Percentiles rank a stretch among this genome's conserved stretches.
Conservation (phyloP, 306 rosid genomes). For the Nissolia schottii region DNA sequence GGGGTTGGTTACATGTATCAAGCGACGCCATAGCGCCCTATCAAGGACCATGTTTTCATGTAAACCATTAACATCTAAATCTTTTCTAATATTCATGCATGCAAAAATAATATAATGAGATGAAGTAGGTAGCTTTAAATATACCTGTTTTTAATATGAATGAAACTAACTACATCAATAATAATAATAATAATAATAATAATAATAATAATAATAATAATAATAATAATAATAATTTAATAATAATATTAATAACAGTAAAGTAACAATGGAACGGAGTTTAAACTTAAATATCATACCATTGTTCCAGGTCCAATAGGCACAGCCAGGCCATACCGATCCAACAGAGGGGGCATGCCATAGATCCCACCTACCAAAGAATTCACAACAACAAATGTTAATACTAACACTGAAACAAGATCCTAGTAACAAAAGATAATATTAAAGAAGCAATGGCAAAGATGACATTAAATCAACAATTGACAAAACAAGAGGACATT, state of each 20-base stretch:
- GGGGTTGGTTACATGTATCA: no score
- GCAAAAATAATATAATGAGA: background rate
- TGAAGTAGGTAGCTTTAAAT: background rate
- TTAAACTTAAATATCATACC: slow-evolving; percentile 46
- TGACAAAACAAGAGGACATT: background rate
- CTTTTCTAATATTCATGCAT: background rate
- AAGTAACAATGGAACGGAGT: no score
- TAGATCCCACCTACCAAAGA: slow-evolving; percentile 74
- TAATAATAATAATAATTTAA: background rate
- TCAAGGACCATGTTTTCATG: no score
- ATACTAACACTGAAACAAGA: slow-evolving; percentile 12
- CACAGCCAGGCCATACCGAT: slow-evolving; percentile 84
- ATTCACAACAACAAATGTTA: background rate
- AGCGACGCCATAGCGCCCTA: no score
- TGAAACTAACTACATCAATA: background rate
- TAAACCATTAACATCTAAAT: no score
- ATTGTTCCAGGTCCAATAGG: slow-evolving; percentile 81
- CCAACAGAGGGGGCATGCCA: slow-evolving; percentile 79
- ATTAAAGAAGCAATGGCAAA: background rate
- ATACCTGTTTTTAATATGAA: background rate
- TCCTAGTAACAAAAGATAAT: background rate
- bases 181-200: background rate
- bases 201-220: background rate
- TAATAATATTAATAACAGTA: no score
- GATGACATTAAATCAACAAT: background rate